phyloP scores from a whole-genome alignment of 176 grass and related monocot genomes.

The Phoenix dactylifera region DNA sequence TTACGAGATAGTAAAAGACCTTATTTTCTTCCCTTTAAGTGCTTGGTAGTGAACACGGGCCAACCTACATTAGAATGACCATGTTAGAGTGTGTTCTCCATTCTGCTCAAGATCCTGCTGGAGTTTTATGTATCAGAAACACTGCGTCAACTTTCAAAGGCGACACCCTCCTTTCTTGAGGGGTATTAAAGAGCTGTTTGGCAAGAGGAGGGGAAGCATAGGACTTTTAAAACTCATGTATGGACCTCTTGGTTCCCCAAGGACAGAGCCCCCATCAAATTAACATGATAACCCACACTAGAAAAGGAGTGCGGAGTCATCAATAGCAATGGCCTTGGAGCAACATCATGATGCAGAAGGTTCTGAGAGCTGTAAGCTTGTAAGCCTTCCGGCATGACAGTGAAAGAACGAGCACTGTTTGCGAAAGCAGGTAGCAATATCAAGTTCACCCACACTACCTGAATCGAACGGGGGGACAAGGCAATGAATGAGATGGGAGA shows the following conservation, averaged over 20 bases:
- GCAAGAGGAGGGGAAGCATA: too few relatives aligned
- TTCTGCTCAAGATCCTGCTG: too few relatives aligned
- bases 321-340: background rate
- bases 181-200: too few relatives aligned
- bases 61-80: too few relatives aligned
- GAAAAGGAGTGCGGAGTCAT: background rate
- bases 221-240: too few relatives aligned
- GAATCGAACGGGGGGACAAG: background rate
- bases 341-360: background rate
- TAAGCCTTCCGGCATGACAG: background rate
- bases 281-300: background rate
- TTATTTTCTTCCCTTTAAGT: too few relatives aligned
- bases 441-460: background rate
- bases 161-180: too few relatives aligned
- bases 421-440: background rate
- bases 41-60: too few relatives aligned
- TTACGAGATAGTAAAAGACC: too few relatives aligned
- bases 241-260: background rate
- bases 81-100: too few relatives aligned
- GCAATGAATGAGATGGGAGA: constrained; percentile 4
- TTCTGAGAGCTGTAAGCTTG: background rate
- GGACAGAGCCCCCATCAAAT: background rate
- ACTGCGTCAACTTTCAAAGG: too few relatives aligned
- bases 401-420: background rate
- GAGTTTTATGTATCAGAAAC: too few relatives aligned